Evolutionary conservation across 345 rosid genomes (phyloP).

Genomic region (Eucalyptus camaldulensis): DNA sequence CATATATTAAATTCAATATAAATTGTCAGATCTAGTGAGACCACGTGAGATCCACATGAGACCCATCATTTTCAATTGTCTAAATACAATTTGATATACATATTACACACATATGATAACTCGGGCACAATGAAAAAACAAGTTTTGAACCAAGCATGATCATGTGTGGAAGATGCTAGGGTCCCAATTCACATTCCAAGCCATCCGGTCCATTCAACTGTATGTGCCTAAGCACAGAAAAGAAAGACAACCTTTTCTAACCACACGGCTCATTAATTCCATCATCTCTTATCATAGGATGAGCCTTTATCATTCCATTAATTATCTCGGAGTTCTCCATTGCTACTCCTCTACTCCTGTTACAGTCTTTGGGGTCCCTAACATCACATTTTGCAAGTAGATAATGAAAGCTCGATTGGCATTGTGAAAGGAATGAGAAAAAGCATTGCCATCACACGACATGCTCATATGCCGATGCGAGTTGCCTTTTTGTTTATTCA

Average conservation of each 20-base stretch:
- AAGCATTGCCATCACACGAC: background rate
- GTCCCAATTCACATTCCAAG: background rate
- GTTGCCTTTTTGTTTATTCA: background rate
- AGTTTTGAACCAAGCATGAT: background rate
- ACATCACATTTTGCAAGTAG: background rate
- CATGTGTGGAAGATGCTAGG: background rate
- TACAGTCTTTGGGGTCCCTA: background rate
- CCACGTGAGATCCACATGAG: background rate
- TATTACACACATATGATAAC: background rate
- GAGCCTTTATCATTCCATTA: background rate
- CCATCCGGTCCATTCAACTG: background rate
- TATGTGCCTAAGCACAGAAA: background rate
- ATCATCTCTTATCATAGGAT: background rate
- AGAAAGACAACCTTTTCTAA: background rate
- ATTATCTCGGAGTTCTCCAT: background rate
- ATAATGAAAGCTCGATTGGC: background rate
- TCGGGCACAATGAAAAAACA: background rate
- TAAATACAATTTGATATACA: background rate
- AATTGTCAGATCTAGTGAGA: background rate
- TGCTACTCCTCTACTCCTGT: background rate
- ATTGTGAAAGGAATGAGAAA: background rate
- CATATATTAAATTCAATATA: background rate
- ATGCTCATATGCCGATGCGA: background rate
- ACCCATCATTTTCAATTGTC: rapidly evolving
- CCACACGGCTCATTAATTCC: background rate